Base-by-base conservation (phyloP, 164 flowering plant species). In the Dillenia turbinata region DNA sequence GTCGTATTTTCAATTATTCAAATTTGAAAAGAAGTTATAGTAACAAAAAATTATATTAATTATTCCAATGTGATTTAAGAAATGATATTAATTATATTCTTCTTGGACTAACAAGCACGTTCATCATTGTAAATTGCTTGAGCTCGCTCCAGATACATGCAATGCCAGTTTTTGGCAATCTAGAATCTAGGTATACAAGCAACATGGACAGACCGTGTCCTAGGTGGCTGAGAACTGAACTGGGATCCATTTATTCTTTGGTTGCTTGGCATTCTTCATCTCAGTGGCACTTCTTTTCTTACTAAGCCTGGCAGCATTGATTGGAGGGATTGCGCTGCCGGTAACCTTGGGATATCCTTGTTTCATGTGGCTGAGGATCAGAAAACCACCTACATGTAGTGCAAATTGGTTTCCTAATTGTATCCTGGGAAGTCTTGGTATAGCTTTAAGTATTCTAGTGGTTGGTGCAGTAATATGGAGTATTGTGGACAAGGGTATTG, bases 211-310 rank as follows among this genome's bases (percentile, higher is more conserved):
- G 63, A 69, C 76, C 71, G 9, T 86, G 95, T 68, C 73, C 93
- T 0, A 10, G 71, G 68, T 80, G 81, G 86, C 68, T 80, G 12
- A 71, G 95, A 0, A 12, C 65, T 1, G 95, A 0, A 12, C 65
- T 1, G 70, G 57, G 5, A 13, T 79, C n/a, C 74, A 89, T 3
- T 40, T 76, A 8, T 66, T 83, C 52, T 85, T 83, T 54, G 90
- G 88, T 19, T 81, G 75, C 0, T 7, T 79, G 8, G 26, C 65
- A 3, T 85, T 80, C 72, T 79, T 89, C 11, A 60, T 85, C 10
- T 81, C 93, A 0, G 81, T 80, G 51, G 84, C 93, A 0, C 58
- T 90, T 26, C 95, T 95, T 0, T 89, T 89, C 73, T 61, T 92
- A 58, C 58, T 66, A 1, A 73, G 75, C 47, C 46, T 92, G 44